phyloP scores from a whole-genome alignment of 345 rosid species.

The Dipteronia dyeriana region DNA sequence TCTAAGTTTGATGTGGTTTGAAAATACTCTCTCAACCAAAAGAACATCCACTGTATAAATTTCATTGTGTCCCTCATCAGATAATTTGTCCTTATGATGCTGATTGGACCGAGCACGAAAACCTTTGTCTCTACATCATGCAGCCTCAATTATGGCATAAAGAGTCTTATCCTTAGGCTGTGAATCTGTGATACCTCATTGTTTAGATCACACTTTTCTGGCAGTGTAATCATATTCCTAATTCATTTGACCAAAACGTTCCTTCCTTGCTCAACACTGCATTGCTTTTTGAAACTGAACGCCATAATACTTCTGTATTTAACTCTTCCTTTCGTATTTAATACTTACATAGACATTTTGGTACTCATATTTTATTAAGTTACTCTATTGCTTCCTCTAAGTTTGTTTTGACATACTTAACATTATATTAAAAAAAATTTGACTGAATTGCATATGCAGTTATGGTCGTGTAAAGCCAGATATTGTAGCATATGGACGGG shows the following conservation, averaged over 20 bases:
- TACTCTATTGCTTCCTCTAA: constrained; percentile 6
- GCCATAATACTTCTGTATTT: neutral
- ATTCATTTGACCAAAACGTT: neutral
- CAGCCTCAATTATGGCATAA: neutral
- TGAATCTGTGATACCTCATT: neutral
- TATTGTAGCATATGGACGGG: constrained; percentile 95
- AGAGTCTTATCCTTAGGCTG: neutral
- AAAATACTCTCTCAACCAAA: neutral
- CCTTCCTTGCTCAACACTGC: neutral
- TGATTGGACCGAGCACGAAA: neutral
- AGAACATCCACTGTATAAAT: neutral
- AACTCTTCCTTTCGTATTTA: neutral
- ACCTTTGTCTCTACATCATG: neutral
- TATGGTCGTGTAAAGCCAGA: constrained; percentile 97
- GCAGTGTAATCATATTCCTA: neutral
- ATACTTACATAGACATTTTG: neutral
- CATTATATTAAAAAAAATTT: neutral
- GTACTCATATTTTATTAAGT: neutral
- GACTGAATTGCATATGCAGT: constrained; percentile 39
- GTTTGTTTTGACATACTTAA: neutral
- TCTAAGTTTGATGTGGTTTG: neutral
- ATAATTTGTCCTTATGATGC: neutral
- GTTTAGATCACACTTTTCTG: neutral
- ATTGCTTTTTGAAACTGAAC: neutral
- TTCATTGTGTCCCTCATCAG: neutral